These are phyloP conservation scores for Monosporascus sp. DNA, from an alignment of 2,329 filamentous ascomycete species.

Conservation along the genomic window DNA sequence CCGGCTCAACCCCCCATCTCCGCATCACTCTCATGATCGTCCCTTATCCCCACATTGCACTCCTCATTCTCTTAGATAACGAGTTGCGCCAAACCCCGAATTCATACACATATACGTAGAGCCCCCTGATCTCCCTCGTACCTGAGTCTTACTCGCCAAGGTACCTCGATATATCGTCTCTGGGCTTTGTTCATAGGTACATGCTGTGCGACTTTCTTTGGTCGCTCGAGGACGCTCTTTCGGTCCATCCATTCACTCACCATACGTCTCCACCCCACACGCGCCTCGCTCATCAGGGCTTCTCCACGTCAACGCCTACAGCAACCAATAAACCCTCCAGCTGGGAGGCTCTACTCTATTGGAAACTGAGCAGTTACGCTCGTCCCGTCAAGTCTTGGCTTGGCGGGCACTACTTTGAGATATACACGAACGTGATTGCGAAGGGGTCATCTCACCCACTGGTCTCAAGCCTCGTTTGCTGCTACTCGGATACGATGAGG, in stretches of 20 bases:
- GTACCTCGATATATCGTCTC: not conserved
- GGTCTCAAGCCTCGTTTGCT: not conserved
- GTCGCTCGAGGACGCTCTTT: not conserved
- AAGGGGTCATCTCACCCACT: not conserved
- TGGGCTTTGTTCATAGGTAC: not conserved
- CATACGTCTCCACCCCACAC: conserved; percentile 12
- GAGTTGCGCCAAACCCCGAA: not conserved
- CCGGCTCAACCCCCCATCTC: not conserved
- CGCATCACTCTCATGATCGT: not conserved
- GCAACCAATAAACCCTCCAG: conserved; percentile 12
- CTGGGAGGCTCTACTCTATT: conserved; percentile 2
- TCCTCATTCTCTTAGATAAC: not conserved
- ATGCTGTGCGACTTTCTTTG: not conserved
- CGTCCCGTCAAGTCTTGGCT: too few species aligned
- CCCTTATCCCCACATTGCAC: not conserved
- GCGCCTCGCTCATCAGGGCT: conserved; percentile 10
- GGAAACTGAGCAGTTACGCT: too few species aligned
- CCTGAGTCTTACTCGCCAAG: not conserved
- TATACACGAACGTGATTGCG: too few species aligned
- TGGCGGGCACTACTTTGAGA: too few species aligned
- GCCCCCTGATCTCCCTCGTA: not conserved
- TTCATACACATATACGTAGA: not conserved
- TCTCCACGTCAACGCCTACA: conserved; percentile 10
- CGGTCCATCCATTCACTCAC: not conserved
- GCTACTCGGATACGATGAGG: not conserved